These are phyloP conservation scores for Tinospora cordifolia DNA, from an alignment of 164 flowering plant species.

Conservation along the genomic window DNA sequence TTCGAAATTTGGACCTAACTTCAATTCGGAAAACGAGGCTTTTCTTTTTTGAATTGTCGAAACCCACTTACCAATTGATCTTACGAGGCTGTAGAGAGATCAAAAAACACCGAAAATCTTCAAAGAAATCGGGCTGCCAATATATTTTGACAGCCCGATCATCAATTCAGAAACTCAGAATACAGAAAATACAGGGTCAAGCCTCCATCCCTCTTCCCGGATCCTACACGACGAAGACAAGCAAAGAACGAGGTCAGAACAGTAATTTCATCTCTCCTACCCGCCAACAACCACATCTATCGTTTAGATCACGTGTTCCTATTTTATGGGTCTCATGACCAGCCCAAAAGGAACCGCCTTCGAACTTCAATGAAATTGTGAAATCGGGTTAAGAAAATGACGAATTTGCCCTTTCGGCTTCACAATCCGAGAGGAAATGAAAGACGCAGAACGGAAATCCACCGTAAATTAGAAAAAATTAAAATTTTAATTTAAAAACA, in stretches of 20 bases:
- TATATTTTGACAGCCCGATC: constrained; percentile 15
- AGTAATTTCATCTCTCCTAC: neutral
- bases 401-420: too few relatives aligned
- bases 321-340: too few relatives aligned
- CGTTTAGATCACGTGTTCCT: too few relatives aligned
- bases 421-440: too few relatives aligned
- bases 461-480: too few relatives aligned
- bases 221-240: neutral
- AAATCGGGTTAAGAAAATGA: too few relatives aligned
- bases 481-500: too few relatives aligned
- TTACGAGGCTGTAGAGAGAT: neutral
- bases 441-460: too few relatives aligned
- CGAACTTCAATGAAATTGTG: too few relatives aligned
- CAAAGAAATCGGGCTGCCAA: constrained; percentile 17
- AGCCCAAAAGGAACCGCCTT: neutral
- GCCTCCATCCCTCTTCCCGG: neutral
- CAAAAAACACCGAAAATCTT: neutral
- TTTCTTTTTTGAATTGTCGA: neutral
- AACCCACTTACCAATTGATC: neutral
- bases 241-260: neutral
- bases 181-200: neutral
- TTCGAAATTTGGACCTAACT: neutral
- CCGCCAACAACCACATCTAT: neutral
- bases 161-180: neutral
- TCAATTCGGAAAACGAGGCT: neutral